A percentile compares a stretch with the other conserved stretches of the same genome.
These are phyloP conservation scores for Candida maesae DNA, from an alignment of 805 yeast genomes.

Conservation along the genomic window DNA sequence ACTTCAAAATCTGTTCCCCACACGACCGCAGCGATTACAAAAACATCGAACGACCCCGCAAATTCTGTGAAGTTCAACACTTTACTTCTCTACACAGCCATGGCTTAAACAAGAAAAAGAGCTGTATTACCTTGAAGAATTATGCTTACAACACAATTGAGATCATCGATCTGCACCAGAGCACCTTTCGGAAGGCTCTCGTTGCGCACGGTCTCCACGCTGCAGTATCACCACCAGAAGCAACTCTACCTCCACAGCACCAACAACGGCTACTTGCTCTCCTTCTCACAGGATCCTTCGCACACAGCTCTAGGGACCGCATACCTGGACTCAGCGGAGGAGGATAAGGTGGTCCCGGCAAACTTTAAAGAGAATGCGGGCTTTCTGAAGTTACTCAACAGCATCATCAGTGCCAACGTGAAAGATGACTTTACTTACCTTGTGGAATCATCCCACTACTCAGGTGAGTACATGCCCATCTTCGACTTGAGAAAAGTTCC, in stretches of 20 bases:
- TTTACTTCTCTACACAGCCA: no score
- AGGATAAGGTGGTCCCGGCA: background rate
- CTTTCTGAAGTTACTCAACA: constrained; percentile 11
- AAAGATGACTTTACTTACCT: constrained; percentile 49
- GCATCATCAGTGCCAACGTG: constrained; percentile 20
- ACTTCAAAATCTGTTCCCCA: no score
- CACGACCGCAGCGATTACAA: no score
- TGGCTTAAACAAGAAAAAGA: no score
- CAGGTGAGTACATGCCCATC: constrained; percentile 58
- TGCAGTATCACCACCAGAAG: constrained; percentile 6
- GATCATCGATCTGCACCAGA: background rate
- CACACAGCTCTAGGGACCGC: constrained; percentile 9
- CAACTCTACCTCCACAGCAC: constrained; percentile 16
- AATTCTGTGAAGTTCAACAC: no score
- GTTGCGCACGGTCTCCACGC: background rate
- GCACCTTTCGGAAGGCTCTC: background rate
- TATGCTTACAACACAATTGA: background rate
- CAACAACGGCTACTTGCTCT: constrained; percentile 4
- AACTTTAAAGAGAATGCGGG: constrained; percentile 12
- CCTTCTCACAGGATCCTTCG: constrained; percentile 16
- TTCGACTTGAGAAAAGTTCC: constrained; percentile 68
- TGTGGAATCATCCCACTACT: constrained; percentile 52
- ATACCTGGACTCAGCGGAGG: background rate
- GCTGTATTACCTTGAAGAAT: no score
- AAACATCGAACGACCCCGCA: no score